phyloP scores from a whole-genome alignment of 257 asterid genomes.

The Solanum paucissectum region DNA sequence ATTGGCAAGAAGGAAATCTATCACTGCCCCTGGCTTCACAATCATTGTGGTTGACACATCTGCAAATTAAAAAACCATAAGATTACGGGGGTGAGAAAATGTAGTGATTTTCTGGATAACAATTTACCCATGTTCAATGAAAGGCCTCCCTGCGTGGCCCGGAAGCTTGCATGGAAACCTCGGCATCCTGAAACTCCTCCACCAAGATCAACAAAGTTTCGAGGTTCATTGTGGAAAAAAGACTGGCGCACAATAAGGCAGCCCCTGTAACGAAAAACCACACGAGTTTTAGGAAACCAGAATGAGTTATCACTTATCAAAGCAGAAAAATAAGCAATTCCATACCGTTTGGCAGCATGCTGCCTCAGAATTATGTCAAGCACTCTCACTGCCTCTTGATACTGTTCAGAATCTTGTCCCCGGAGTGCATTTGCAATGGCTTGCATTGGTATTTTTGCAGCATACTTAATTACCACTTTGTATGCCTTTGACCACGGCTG shows the following conservation, averaged over 20 bases:
- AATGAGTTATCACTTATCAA: background rate
- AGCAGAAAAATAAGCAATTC: background rate
- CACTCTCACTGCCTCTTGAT: constrained; percentile 72
- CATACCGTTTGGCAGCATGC: constrained; percentile 50
- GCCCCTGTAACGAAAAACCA: constrained; percentile 30
- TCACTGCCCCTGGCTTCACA: constrained; percentile 55
- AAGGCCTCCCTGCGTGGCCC: constrained; percentile 58
- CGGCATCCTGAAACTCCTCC: constrained; percentile 68
- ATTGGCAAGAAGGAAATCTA: constrained; percentile 37
- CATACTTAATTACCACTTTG: constrained; percentile 48
- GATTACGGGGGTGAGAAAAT: background rate
- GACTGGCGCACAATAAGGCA: constrained; percentile 71
- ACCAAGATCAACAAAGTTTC: constrained; percentile 35
- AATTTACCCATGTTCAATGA: constrained; percentile 52
- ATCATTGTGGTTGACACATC: constrained; percentile 75
- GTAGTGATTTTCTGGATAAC: background rate
- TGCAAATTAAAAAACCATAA: constrained; percentile 3
- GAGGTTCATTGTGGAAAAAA: constrained; percentile 44
- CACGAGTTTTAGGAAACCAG: background rate
- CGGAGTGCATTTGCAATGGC: constrained; percentile 41
- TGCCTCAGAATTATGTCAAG: constrained; percentile 53
- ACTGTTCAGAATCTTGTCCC: constrained; percentile 56
- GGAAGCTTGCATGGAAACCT: constrained; percentile 67
- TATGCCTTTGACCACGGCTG: constrained; percentile 38
- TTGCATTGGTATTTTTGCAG: constrained; percentile 49